Percentiles rank a stretch among this genome's conserved stretches.
Conservation (phyloP, 2,329 filamentous ascomycete genomes). For the Paraconiothyrium sp. region DNA sequence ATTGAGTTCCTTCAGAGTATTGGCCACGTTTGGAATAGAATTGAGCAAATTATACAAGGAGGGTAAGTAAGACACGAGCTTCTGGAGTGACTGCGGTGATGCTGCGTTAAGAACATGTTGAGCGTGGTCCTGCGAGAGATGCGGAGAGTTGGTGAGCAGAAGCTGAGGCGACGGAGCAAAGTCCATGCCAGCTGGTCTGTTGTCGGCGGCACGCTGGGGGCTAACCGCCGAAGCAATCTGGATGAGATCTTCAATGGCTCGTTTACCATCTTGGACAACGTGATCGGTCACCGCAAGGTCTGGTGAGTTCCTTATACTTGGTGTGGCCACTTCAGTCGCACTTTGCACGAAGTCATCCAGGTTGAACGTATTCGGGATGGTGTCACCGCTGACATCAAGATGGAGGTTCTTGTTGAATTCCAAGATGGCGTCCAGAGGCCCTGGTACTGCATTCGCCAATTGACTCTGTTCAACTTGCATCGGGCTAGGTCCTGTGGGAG, state of each 20-base stretch:
- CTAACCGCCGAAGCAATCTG: constrained; percentile 36
- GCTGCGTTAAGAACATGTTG: constrained; percentile 41
- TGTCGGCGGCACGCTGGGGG: constrained; percentile 24
- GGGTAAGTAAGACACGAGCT: constrained; percentile 47
- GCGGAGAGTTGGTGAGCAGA: constrained; percentile 35
- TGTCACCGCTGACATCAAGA: constrained; percentile 44
- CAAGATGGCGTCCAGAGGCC: constrained; percentile 36
- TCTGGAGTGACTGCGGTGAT: constrained; percentile 45
- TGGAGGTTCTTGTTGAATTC: constrained; percentile 45
- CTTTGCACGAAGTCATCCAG: constrained; percentile 55
- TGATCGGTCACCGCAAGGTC: constrained; percentile 47
- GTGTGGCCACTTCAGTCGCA: constrained; percentile 59
- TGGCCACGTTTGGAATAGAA: constrained; percentile 50
- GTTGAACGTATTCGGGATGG: constrained; percentile 48
- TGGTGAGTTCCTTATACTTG: constrained; percentile 55
- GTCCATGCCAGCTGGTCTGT: constrained; percentile 28
- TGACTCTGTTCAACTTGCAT: constrained; percentile 26
- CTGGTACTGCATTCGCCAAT: constrained; percentile 28
- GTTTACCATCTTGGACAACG: constrained; percentile 48
- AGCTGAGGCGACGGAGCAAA: constrained; percentile 33
- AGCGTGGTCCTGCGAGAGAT: constrained; percentile 42
- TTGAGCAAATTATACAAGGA: constrained; percentile 49
- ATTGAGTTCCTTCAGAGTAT: constrained; percentile 68
- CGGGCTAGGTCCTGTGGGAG: constrained; percentile 34
- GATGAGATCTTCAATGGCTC: constrained; percentile 41